Conservation (phyloP, 169 alveolate genomes). For the Babesia gibsoni region DNA sequence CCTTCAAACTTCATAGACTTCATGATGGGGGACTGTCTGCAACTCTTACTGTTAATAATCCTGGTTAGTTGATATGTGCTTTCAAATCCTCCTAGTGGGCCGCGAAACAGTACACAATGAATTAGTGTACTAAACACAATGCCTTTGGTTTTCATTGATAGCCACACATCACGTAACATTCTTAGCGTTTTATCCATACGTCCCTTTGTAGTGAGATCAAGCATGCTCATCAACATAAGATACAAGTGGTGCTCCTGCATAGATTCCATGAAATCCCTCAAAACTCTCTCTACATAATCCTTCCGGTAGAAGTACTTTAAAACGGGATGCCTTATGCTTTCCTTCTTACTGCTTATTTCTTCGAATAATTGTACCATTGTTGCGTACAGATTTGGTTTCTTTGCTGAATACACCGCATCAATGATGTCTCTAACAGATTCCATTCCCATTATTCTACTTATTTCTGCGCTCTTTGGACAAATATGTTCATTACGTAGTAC, state of each 20-base stretch:
- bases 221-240: not conserved
- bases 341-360: constrained; percentile 4
- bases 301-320: not conserved
- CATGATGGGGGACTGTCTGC: not conserved
- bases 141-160: not conserved
- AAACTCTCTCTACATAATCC: not conserved
- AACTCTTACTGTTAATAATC: not conserved
- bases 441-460: not conserved
- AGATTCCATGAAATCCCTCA: not conserved
- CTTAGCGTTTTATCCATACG: not conserved
- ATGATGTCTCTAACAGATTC: not conserved
- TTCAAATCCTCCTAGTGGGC: not conserved
- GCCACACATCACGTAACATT: constrained; percentile 21
- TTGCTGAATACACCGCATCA: not conserved
- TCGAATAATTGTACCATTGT: constrained; percentile 26
- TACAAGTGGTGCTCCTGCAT: constrained; percentile 16
- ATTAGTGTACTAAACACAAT: constrained; percentile 1
- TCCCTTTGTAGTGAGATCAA: not conserved
- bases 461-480: not conserved
- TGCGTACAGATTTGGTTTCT: not conserved
- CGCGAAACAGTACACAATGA: not conserved
- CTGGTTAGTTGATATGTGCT: not conserved
- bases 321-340: constrained; percentile 4
- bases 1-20: not conserved
- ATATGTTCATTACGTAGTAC: not conserved